A percentile compares a stretch with the other conserved stretches of the same genome.
phyloP scores from a whole-genome alignment of 768 basidiomycete genomes.

The Mycena metata region DNA sequence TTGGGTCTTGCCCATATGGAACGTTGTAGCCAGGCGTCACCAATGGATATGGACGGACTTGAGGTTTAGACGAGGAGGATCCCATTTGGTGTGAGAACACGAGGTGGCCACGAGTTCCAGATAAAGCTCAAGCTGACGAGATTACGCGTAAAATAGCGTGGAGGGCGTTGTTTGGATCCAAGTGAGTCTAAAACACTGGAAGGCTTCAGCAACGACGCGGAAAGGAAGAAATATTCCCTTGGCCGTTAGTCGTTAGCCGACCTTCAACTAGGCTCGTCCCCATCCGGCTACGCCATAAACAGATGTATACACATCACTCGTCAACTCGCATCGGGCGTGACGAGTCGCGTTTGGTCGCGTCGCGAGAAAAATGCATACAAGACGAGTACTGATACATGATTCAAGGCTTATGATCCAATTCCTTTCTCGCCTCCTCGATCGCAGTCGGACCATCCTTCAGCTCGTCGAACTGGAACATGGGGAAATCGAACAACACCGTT shows the following conservation, averaged over 20 bases:
- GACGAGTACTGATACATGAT: not conserved
- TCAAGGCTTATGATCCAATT: not conserved
- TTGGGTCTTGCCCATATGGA: constrained; percentile 29
- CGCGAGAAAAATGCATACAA: no score
- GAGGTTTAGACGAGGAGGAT: constrained; percentile 32
- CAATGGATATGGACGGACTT: constrained; percentile 27
- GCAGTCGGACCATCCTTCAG: constrained; percentile 60
- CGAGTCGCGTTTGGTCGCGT: no score
- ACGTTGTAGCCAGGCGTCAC: constrained; percentile 31
- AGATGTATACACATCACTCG: no score
- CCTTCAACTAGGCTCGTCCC: no score
- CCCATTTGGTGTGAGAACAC: constrained; percentile 36
- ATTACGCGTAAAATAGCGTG: constrained; percentile 1
- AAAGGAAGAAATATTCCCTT: not conserved
- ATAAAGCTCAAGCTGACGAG: not conserved
- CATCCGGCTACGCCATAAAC: no score
- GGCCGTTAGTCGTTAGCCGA: not conserved
- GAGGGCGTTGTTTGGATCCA: not conserved
- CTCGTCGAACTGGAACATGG: constrained; percentile 72
- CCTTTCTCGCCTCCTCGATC: constrained; percentile 51
- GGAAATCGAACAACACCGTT: constrained; percentile 71
- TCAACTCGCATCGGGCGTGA: no score
- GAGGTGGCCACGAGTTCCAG: constrained; percentile 25
- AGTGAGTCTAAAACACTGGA: not conserved
- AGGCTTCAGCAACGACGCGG: not conserved